A percentile compares a stretch with the other conserved stretches of the same genome.
Evolutionary conservation across 2,329 filamentous ascomycete genomes (phyloP).

Genomic region (Scytalidium sp.): DNA sequence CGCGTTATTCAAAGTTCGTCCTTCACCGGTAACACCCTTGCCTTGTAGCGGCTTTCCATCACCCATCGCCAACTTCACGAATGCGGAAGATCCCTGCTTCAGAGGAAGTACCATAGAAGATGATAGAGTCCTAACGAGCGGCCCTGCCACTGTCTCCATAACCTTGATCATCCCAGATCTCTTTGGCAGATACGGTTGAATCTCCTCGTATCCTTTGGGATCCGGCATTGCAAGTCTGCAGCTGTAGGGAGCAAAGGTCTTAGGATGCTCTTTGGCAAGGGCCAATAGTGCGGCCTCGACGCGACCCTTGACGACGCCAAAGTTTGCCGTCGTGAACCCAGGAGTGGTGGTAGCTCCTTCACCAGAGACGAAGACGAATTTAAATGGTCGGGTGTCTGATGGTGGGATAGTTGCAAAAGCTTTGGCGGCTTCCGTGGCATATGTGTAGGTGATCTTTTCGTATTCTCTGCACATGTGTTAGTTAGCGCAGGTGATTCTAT

Average conservation of each 20-base stretch:
- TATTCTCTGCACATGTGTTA: conserved; percentile 48
- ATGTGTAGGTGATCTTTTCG: conserved; percentile 64
- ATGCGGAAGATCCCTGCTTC: conserved; percentile 41
- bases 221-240: conserved; percentile 62
- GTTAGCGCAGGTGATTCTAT: background rate
- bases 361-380: conserved; percentile 69
- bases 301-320: conserved; percentile 64
- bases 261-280: conserved; percentile 32
- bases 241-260: conserved; percentile 37
- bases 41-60: conserved; percentile 38
- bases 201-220: conserved; percentile 34
- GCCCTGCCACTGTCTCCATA: conserved; percentile 11
- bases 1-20: conserved; percentile 32
- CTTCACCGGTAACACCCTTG: conserved; percentile 34
- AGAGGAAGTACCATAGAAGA: conserved; percentile 39
- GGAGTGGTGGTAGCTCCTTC: conserved; percentile 52
- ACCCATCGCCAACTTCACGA: conserved; percentile 46
- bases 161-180: conserved; percentile 21
- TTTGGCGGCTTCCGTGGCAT: conserved; percentile 59
- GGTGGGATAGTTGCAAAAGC: conserved; percentile 50
- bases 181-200: conserved; percentile 31
- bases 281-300: conserved; percentile 58
- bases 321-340: conserved; percentile 52
- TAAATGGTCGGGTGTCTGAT: conserved; percentile 47
- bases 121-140: conserved; percentile 25